These are phyloP conservation scores for Rostrohypoxylon terebratum DNA, from an alignment of 495 filamentous ascomycete species.

Conservation along the genomic window DNA sequence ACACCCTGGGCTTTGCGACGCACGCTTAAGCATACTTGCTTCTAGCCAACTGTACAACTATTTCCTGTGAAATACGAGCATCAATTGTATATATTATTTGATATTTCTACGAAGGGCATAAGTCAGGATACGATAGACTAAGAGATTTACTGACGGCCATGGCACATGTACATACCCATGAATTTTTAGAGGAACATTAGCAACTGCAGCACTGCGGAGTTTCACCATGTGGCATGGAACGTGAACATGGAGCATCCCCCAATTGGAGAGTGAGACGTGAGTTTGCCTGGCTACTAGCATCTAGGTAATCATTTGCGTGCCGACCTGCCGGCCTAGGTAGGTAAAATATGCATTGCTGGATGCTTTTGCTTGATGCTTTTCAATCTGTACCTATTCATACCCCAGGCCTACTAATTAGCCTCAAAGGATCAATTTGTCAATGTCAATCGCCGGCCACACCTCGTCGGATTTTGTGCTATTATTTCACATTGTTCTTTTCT, in stretches of 20 bases:
- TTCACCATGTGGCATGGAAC: constrained; percentile 1
- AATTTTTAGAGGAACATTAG: constrained; percentile 33
- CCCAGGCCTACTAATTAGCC: too few species aligned
- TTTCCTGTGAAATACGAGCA: constrained; percentile 11
- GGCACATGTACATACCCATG: constrained; percentile 32
- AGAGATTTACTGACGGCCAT: constrained; percentile 18
- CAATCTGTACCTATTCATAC: too few species aligned
- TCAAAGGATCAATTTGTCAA: too few species aligned
- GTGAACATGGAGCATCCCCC: neutral
- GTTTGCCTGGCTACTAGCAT: too few species aligned
- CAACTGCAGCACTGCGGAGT: constrained; percentile 7
- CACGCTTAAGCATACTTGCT: constrained; percentile 51
- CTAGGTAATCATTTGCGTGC: neutral
- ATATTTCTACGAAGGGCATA: constrained; percentile 27
- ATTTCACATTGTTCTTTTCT: neutral
- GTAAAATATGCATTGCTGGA: too few species aligned
- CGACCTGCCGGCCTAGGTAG: neutral
- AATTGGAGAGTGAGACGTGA: neutral
- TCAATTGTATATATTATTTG: constrained; percentile 36
- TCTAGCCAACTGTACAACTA: constrained; percentile 15
- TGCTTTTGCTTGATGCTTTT: too few species aligned
- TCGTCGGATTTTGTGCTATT: too few species aligned
- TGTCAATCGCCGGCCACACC: neutral
- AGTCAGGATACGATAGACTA: constrained; percentile 29
- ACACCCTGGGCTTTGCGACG: constrained; percentile 69